These are phyloP conservation scores for Sporothrix humicola DNA, from an alignment of 2,329 filamentous ascomycete genomes.

Conservation along the genomic window DNA sequence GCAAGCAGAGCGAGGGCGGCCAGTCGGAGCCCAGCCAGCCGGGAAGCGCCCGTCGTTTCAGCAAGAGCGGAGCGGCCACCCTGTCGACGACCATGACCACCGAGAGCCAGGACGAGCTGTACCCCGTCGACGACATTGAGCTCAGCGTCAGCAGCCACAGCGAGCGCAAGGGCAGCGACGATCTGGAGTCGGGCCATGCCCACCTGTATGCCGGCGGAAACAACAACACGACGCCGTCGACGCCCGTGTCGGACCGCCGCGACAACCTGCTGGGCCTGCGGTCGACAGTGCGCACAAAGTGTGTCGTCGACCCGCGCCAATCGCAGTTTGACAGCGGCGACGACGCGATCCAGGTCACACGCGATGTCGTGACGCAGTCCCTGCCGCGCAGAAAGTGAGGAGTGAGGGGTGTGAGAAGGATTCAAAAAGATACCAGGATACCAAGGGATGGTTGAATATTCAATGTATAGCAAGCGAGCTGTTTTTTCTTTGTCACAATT, in stretches of 20 bases:
- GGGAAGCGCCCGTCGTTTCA: neutral
- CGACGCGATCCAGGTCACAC: neutral
- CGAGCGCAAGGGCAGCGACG: neutral
- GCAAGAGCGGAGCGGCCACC: neutral
- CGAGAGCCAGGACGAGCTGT: conserved; percentile 17
- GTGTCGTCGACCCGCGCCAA: neutral
- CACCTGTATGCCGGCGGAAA: neutral
- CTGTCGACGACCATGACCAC: neutral
- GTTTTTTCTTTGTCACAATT: no score
- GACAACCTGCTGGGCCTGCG: conserved; percentile 4
- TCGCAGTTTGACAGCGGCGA: neutral
- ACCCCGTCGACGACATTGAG: conserved; percentile 12
- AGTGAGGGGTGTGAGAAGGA: no score
- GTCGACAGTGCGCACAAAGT: neutral
- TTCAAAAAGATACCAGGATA: no score
- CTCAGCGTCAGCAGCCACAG: neutral
- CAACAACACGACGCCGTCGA: neutral
- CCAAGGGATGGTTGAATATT: no score
- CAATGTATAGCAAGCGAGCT: no score
- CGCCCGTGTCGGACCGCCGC: neutral
- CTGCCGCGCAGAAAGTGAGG: neutral
- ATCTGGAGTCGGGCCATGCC: neutral
- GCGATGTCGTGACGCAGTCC: neutral
- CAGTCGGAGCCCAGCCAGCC: neutral
- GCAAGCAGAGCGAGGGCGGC: conserved; percentile 19